Base-by-base conservation (phyloP, 441 rosid species). In the Erodium moschatum region DNA sequence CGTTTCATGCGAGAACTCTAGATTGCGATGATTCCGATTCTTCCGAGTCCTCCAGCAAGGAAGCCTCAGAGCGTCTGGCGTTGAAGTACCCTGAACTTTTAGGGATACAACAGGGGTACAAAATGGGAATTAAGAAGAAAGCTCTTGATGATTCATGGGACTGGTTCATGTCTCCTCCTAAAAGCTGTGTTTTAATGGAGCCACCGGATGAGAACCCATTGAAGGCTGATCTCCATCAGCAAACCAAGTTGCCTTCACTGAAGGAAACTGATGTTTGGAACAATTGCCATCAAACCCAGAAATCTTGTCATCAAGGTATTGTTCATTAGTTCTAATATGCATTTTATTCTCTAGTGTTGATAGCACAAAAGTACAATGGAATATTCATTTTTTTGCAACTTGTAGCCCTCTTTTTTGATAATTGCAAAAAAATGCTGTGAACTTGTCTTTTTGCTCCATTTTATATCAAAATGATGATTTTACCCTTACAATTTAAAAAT, bases 151-250 rank as follows among this genome's bases (percentile, higher is more conserved):
- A 87, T 46, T 91, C 97, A 8, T 96, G 97, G 19, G 73, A 80
- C 16, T 91, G 98, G 98, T 77, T 72, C n/a, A 83, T 88, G 75
- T 94, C 98, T 42, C 96, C 98, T 70, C 96, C 90, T n/a, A 91
- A 85, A 77, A 85, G 90, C 65, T 88, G 92, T 78, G 76, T 81
- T 72, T 75, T 94, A 72, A 69, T 91, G 79, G 87, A 85, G 65
- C 95, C 86, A 60, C 77, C 75, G 1, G 83, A 81, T 69, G 89
- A 82, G 73, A 84, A 81, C 70, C 65, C 76, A 44, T 19, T 9
- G n/a, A 67, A 66, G 65, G 52, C 27, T 63, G 70, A 68, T 67
- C 27, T 65, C 67, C 75, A 70, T 62, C 74, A 44, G 60, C 83
- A 72, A 81, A 70, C 67, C 1, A 68, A 72, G 19, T 42, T 33